These are phyloP conservation scores for Candida easanensis DNA, from an alignment of 805 yeast genomes.

Conservation along the genomic window DNA sequence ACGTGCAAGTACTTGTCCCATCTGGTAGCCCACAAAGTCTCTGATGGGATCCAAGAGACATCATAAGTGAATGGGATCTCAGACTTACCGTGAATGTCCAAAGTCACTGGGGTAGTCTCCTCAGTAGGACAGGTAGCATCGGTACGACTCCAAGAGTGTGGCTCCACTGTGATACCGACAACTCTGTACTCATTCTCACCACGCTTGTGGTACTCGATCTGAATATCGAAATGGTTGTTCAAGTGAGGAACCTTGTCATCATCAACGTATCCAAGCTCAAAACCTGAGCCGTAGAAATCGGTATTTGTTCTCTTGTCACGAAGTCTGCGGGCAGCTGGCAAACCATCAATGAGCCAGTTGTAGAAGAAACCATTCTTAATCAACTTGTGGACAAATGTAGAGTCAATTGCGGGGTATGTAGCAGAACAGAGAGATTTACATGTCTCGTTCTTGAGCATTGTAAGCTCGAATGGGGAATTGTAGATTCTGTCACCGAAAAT, in stretches of 20 bases:
- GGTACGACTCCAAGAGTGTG: conserved; percentile 51
- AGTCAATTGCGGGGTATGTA: conserved; percentile 59
- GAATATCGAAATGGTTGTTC: conserved; percentile 77
- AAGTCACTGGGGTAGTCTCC: conserved; percentile 39
- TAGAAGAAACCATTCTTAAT: conserved; percentile 81
- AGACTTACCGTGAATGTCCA: conserved; percentile 49
- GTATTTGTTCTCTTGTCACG: conserved; percentile 56
- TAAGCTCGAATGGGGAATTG: conserved; percentile 82
- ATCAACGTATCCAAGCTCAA: conserved; percentile 72
- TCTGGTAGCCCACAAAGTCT: conserved; percentile 93
- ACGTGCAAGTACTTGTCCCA: conserved; percentile 97
- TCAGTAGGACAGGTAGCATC: conserved; percentile 35
- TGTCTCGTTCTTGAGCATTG: conserved; percentile 67
- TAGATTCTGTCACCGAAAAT: conserved; percentile 94
- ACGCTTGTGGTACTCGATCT: conserved; percentile 79
- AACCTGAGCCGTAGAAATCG: conserved; percentile 75
- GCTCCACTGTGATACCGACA: conserved; percentile 83
- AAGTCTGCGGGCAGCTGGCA: conserved; percentile 78
- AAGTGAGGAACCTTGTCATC: conserved; percentile 55
- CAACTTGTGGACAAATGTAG: conserved; percentile 71
- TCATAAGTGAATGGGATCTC: conserved; percentile 82
- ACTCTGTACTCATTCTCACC: conserved; percentile 70
- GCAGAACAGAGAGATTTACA: conserved; percentile 69
- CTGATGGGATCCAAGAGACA: conserved; percentile 65
- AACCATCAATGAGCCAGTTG: conserved; percentile 93